Conservation (phyloP, 441 rosid genomes). For the Adansonia gregorii region DNA sequence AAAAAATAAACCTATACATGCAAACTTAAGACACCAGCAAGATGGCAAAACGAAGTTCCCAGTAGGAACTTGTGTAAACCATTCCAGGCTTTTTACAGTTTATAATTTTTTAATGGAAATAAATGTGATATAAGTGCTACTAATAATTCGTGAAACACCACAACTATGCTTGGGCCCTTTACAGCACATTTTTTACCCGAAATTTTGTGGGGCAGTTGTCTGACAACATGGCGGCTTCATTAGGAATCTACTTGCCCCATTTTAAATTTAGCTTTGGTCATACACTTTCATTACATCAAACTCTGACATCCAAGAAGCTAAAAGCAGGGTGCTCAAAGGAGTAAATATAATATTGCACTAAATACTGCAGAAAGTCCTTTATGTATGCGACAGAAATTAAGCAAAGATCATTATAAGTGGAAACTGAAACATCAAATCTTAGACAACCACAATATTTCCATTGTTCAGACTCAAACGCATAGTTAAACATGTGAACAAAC, state of each 20-base stretch:
- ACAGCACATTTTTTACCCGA: not conserved
- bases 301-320: constrained; percentile 3
- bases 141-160: not conserved
- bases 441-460: constrained; percentile 8
- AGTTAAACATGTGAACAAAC: not conserved
- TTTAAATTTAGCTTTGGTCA: not conserved
- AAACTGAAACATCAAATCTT: not conserved
- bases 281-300: constrained; percentile 5
- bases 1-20: not conserved
- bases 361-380: constrained; percentile 3
- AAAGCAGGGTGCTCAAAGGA: constrained; percentile 12
- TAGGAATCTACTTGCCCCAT: not conserved
- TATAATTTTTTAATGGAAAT: no score
- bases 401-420: constrained; percentile 3
- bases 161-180: constrained; percentile 4
- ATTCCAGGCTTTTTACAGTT: not conserved
- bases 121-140: not conserved
- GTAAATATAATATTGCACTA: constrained; percentile 6
- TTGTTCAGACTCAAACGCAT: not conserved
- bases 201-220: not conserved
- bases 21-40: not conserved
- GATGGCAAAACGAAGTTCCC: not conserved
- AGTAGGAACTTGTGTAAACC: not conserved
- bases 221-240: constrained; percentile 1
- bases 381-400: constrained; percentile 13